Percentiles rank a stretch among this genome's conserved stretches.
phyloP scores from a whole-genome alignment of 371 early-diverging fungal genomes.

The Capillidium heterosporum region DNA sequence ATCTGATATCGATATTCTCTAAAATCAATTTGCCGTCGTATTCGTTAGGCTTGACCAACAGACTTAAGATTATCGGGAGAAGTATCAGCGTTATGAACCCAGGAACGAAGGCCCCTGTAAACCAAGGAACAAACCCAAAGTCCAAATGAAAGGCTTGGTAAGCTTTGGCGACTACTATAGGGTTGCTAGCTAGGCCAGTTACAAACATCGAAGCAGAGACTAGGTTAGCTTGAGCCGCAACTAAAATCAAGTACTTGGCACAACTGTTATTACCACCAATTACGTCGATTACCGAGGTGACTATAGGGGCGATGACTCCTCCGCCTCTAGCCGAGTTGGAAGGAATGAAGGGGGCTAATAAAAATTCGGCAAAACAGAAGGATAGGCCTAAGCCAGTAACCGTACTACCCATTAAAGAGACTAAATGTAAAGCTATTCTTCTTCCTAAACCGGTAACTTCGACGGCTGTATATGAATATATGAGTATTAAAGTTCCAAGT shows the following conservation, averaged over 20 bases:
- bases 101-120: conserved; percentile 5
- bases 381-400: conserved; percentile 41
- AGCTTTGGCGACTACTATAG: neutral
- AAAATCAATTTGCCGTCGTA: neutral
- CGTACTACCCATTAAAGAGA: conserved; percentile 29
- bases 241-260: neutral
- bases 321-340: conserved; percentile 59
- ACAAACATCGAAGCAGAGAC: conserved; percentile 2
- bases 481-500: neutral
- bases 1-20: too few species aligned
- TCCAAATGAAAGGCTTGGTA: neutral
- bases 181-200: conserved; percentile 3
- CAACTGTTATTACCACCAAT: neutral
- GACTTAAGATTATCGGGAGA: conserved; percentile 8
- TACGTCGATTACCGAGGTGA: conserved; percentile 28
- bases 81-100: neutral
- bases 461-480: neutral
- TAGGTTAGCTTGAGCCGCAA: conserved; percentile 5
- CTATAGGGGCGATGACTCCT: conserved; percentile 45
- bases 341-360: conserved; percentile 47
- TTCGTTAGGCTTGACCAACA: conserved; percentile 14
- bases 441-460: conserved; percentile 23
- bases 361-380: conserved; percentile 23
- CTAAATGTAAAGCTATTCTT: conserved; percentile 30
- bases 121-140: conserved; percentile 9